Evolutionary conservation across 2,329 filamentous ascomycete genomes (phyloP).

Genomic region (Chaetomium strumarium): DNA sequence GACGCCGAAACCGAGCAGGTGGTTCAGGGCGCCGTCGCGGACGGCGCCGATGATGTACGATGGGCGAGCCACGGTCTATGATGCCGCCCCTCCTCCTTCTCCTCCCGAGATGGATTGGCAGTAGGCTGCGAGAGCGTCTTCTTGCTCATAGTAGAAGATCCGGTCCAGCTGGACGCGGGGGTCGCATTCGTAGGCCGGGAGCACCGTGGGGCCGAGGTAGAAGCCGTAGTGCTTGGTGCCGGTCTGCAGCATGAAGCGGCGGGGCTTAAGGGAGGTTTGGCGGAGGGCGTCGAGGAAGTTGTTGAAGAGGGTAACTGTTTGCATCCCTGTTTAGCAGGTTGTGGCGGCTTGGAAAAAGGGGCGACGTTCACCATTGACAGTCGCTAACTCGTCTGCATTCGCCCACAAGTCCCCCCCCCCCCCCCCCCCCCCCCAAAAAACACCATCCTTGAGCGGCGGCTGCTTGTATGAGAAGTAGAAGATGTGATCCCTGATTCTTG

Average conservation of each 20-base stretch:
- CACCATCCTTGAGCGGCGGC: slow-evolving; percentile 38
- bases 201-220: slow-evolving; percentile 39
- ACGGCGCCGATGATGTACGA: slow-evolving; percentile 44
- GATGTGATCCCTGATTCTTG: slow-evolving; percentile 32
- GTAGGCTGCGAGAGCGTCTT: slow-evolving; percentile 42
- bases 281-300: slow-evolving; percentile 44
- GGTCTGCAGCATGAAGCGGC: slow-evolving; percentile 44
- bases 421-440: no score
- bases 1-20: slow-evolving; percentile 41
- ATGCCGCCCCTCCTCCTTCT: slow-evolving; percentile 34
- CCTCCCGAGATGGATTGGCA: slow-evolving; percentile 34
- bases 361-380: slow-evolving; percentile 33
- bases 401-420: slow-evolving; percentile 42
- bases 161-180: slow-evolving; percentile 38
- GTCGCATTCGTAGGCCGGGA: slow-evolving; percentile 42
- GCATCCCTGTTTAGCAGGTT: background rate
- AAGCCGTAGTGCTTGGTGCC: slow-evolving; percentile 49
- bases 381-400: slow-evolving; percentile 43
- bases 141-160: slow-evolving; percentile 52
- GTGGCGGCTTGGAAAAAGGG: background rate
- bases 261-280: slow-evolving; percentile 28
- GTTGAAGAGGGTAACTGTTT: slow-evolving; percentile 31
- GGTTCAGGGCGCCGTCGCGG: slow-evolving; percentile 45
- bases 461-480: slow-evolving; percentile 54
- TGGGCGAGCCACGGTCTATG: slow-evolving; percentile 44